Conservation (phyloP, 129 eudicot genomes). For the Heracleum sosnowskyi region DNA sequence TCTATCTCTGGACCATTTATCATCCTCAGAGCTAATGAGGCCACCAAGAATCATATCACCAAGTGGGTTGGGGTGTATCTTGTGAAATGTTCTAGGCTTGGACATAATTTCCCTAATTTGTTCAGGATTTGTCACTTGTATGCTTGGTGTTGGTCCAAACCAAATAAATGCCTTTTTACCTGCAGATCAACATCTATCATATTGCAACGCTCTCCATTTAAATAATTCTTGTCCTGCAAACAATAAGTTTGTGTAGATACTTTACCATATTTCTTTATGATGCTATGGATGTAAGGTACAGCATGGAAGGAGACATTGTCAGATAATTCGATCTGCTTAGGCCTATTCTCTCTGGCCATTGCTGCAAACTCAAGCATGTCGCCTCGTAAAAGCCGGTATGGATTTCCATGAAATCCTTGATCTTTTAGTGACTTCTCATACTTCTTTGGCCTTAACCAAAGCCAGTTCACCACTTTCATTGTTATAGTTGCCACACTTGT, state of each 20-base stretch:
- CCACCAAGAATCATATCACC: conserved; percentile 30
- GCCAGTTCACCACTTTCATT: too few species aligned
- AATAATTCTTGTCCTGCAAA: neutral
- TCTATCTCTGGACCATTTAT: too few species aligned
- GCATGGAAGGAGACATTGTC: conserved; percentile 30
- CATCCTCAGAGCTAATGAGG: conserved; percentile 32
- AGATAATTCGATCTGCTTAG: conserved; percentile 24
- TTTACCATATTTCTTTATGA: conserved; percentile 40
- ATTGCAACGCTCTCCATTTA: neutral
- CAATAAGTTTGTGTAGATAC: neutral
- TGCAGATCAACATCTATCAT: conserved; percentile 3
- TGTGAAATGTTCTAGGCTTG: conserved; percentile 27
- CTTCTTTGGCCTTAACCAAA: conserved; percentile 49
- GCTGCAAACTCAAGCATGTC: conserved; percentile 31
- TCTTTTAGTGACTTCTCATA: conserved; percentile 38
- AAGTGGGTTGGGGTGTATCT: conserved; percentile 24
- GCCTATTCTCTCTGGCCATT: conserved; percentile 21
- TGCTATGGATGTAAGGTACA: conserved; percentile 28
- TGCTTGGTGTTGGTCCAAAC: conserved; percentile 48
- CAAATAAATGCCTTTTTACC: conserved; percentile 42
- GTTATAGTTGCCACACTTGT: conserved; percentile 21
- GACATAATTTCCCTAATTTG: conserved; percentile 39
- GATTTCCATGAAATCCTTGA: conserved; percentile 44
- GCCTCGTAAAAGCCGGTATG: conserved; percentile 32
- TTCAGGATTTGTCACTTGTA: conserved; percentile 32